Conservation (phyloP, 2,329 filamentous ascomycete species). For the Leptographium galeiforme region DNA sequence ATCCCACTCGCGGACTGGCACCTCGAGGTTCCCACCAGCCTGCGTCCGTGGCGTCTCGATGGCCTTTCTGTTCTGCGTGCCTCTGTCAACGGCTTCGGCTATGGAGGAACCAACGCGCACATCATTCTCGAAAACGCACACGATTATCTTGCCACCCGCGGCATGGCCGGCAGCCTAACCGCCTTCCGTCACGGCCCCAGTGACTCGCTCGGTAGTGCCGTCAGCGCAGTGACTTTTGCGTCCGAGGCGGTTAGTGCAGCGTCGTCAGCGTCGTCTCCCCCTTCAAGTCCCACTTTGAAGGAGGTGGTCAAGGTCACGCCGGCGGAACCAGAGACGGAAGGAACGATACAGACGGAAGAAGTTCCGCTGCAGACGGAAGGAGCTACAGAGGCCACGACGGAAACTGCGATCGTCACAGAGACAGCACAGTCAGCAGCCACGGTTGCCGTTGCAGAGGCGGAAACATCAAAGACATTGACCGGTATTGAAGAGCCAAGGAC, state of each 20-base stretch:
- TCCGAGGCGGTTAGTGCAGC: neutral
- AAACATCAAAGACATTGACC: neutral
- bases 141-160: constrained; percentile 2
- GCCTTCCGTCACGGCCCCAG: neutral
- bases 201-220: neutral
- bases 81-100: constrained; percentile 34
- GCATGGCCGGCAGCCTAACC: neutral
- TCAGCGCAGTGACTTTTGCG: neutral
- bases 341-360: neutral
- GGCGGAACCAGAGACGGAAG: neutral
- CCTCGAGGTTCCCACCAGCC: constrained; percentile 21
- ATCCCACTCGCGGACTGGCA: constrained; percentile 29
- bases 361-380: no score
- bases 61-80: constrained; percentile 9
- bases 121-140: constrained; percentile 21
- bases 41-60: constrained; percentile 17
- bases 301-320: neutral
- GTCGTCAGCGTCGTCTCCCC: neutral
- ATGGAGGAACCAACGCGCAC: constrained; percentile 19
- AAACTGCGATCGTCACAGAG: neutral
- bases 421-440: neutral
- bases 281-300: neutral
- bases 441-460: neutral
- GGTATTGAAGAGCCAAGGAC: no score
- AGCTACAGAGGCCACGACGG: neutral